Base-by-base conservation (phyloP, 2,329 filamentous ascomycete genomes). In the Alternaria sp. region DNA sequence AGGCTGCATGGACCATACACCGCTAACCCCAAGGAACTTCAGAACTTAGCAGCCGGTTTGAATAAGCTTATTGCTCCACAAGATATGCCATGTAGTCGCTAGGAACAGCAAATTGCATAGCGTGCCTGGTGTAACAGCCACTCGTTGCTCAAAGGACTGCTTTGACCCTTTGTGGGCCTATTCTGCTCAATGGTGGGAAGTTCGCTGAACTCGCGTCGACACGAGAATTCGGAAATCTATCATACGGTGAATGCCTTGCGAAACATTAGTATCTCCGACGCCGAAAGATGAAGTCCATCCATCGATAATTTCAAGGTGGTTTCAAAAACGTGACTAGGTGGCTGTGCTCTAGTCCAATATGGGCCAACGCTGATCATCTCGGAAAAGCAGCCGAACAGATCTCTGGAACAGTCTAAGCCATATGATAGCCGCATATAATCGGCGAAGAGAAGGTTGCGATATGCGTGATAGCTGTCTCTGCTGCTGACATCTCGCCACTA, bases 31-130 rank as follows among this genome's bases (percentile, higher is more conserved):
- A 33, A 55, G 57, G 60, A 61, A 65, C 59, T 61, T 60, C 54
- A 69, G 54, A 66, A 68, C 46, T 44, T 64, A 60, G 55, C 61
- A 63, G 50, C 63, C 51, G 58, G 61, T 45, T 46, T 43, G 51
- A 65, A 74, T 72, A 71, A 75, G 73, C 74, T 73, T 75, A 71
- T 71, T 71, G 67, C 60, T 74, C 68, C 67, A 67, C 66, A 68
- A 59, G 58, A 50, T 37, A 57, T 45, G 46, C 37, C 47, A 47
- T 23, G 23, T 44, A 33, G 14, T 25, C 45, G 44, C 15, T 41
- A 54, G 56, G 55, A 61, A 26, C 30, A 57, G 23, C 20, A 58
- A 54, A 23, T 26, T n/a, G 30, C 21, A 56, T 21, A 25, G 54
- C 28, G 25, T 56, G 41, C 44, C 61, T 50, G 47, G 26, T 12